These are phyloP conservation scores for Fistulinella cinereoalba DNA, from an alignment of 1,284 basidiomycete genomes.

Conservation along the genomic window DNA sequence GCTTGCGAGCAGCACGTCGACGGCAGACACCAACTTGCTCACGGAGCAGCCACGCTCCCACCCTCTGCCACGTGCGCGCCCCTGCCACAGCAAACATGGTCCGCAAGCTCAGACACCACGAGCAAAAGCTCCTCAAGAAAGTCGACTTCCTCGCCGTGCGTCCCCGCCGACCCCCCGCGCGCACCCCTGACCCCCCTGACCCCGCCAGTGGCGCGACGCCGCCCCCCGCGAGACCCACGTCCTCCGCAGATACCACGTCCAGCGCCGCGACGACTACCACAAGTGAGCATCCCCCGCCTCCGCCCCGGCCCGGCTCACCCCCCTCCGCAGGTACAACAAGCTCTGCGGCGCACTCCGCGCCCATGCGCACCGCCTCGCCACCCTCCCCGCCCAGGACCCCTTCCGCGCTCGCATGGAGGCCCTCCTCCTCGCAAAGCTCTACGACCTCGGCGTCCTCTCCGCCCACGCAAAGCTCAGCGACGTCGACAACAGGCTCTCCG, in stretches of 20 bases:
- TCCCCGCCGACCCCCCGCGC: slow-evolving; percentile 10
- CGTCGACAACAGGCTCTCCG: slow-evolving; percentile 92
- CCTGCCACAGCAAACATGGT: slow-evolving; percentile 49
- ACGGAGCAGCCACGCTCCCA: slow-evolving; percentile 19
- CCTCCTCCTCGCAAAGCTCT: slow-evolving; percentile 90
- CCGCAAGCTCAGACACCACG: slow-evolving; percentile 91
- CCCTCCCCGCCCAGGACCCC: slow-evolving; percentile 88
- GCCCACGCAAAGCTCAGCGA: slow-evolving; percentile 83
- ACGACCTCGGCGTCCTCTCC: slow-evolving; percentile 94
- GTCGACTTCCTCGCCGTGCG: slow-evolving; percentile 88
- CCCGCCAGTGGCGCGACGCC: slow-evolving; percentile 97
- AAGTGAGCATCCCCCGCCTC: slow-evolving; percentile 57
- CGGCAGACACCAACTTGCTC: slow-evolving; percentile 30
- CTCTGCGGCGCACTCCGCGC: slow-evolving; percentile 87
- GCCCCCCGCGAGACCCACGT: slow-evolving; percentile 91
- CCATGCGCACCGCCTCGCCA: slow-evolving; percentile 83
- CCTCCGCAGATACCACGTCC: slow-evolving; percentile 94
- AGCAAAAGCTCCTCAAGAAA: slow-evolving; percentile 92
- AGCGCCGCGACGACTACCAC: slow-evolving; percentile 94
- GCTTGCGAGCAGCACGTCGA: slow-evolving; percentile 31
- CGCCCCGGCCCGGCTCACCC: slow-evolving; percentile 5
- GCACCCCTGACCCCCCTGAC: slow-evolving; percentile 1
- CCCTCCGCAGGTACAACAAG: slow-evolving; percentile 80
- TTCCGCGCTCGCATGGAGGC: slow-evolving; percentile 85
- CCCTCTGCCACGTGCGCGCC: slow-evolving; percentile 29